Evolutionary conservation across 2,329 filamentous ascomycete genomes (phyloP).

Genomic region (Aspergillus hortae): DNA sequence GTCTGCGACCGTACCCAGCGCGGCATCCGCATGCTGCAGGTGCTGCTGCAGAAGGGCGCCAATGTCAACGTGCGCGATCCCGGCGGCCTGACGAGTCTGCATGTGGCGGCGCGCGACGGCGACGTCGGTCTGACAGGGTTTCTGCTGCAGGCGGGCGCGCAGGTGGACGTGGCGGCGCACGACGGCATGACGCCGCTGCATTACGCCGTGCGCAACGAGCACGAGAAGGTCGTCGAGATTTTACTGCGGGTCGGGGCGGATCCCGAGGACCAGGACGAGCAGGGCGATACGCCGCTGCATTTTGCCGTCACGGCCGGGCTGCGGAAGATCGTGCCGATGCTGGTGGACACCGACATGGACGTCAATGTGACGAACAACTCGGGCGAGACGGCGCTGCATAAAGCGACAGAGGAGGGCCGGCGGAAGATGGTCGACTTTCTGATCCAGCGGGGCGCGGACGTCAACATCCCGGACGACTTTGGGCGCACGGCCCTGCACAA

Average conservation of each 20-base stretch:
- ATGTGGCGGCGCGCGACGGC: slow-evolving; percentile 17
- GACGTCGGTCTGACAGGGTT: slow-evolving; percentile 14
- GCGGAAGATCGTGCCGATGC: slow-evolving; percentile 14
- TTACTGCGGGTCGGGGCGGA: slow-evolving; percentile 23
- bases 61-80: slow-evolving; percentile 19
- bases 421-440: slow-evolving; percentile 26
- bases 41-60: slow-evolving; percentile 22
- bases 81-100: slow-evolving; percentile 16
- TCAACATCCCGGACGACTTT: slow-evolving; percentile 23
- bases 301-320: slow-evolving; percentile 17
- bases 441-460: slow-evolving; percentile 21
- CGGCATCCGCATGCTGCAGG: slow-evolving; percentile 15
- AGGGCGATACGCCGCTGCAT: slow-evolving; percentile 23
- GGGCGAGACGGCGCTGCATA: slow-evolving; percentile 26
- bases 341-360: slow-evolving; percentile 17
- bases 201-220: slow-evolving; percentile 18
- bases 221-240: slow-evolving; percentile 21
- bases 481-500: slow-evolving; percentile 19
- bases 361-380: slow-evolving; percentile 23
- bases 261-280: slow-evolving; percentile 20
- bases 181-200: slow-evolving; percentile 20
- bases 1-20: slow-evolving; percentile 17
- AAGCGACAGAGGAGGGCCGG: slow-evolving; percentile 25
- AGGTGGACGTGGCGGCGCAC: slow-evolving; percentile 13
- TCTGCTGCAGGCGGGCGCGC: slow-evolving; percentile 13